phyloP scores from a whole-genome alignment of 179 eudicot species.

The Dionaea muscipula region DNA sequence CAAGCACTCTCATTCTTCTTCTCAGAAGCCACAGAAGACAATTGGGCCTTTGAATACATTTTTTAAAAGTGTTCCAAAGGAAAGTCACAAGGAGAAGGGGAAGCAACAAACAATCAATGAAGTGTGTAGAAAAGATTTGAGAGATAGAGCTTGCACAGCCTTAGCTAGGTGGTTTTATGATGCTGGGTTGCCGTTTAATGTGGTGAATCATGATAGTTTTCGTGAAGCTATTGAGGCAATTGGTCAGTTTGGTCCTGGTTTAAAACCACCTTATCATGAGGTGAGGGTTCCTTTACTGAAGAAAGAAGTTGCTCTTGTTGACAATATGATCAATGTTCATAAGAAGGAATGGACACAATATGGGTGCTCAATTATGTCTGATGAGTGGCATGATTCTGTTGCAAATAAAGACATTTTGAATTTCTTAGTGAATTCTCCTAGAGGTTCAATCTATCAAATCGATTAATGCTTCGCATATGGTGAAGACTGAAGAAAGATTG shows the following conservation, averaged over 20 bases:
- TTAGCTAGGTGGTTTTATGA: slow-evolving; percentile 12
- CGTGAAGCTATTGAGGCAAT: slow-evolving; percentile 5
- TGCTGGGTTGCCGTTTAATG: slow-evolving; percentile 8
- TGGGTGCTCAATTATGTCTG: slow-evolving; percentile 16
- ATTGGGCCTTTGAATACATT: too few species aligned
- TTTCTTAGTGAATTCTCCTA: slow-evolving; percentile 1
- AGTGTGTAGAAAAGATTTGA: not conserved
- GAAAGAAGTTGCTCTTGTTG: slow-evolving; percentile 3
- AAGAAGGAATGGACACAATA: slow-evolving; percentile 12
- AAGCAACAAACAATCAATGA: too few species aligned
- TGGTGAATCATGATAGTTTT: slow-evolving; percentile 6
- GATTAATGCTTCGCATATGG: not conserved
- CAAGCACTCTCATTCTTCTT: too few species aligned
- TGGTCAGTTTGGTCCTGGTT: slow-evolving; percentile 3
- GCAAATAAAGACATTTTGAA: not conserved
- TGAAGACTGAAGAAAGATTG: not conserved
- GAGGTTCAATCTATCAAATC: not conserved
- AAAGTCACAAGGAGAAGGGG: too few species aligned
- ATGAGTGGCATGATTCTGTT: slow-evolving; percentile 13
- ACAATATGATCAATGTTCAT: slow-evolving; percentile 4
- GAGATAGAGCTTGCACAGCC: slow-evolving; percentile 8
- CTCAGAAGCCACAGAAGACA: too few species aligned
- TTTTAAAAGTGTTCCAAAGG: too few species aligned
- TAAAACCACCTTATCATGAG: slow-evolving; percentile 17
- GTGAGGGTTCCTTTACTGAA: slow-evolving; percentile 8